phyloP scores from a whole-genome alignment of 176 grass and related monocot species.

The Hordeum marinum region DNA sequence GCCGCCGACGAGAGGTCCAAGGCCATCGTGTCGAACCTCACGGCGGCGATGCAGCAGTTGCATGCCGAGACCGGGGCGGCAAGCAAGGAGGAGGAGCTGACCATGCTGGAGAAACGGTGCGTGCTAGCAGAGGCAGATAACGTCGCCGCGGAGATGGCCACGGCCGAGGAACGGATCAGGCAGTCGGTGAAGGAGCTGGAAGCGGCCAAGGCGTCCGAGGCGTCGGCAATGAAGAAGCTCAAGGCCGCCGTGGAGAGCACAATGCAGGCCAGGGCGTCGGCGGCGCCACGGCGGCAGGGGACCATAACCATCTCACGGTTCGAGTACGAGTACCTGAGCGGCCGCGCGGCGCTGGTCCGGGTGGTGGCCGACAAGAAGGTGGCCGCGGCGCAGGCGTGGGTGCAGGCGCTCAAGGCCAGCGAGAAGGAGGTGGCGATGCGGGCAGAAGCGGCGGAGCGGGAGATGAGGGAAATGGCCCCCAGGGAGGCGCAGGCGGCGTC shows the following conservation, averaged over 20 bases:
- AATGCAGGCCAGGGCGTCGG: conserved; percentile 36
- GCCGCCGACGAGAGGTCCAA: conserved; percentile 50
- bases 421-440: conserved; percentile 61
- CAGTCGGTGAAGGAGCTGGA: conserved; percentile 53
- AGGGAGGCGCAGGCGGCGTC: conserved; percentile 9
- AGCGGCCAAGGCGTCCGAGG: conserved; percentile 55
- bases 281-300: not conserved
- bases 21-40: conserved; percentile 58
- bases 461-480: conserved; percentile 18
- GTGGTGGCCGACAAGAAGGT: conserved; percentile 80
- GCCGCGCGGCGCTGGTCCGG: conserved; percentile 38
- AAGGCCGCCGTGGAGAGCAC: conserved; percentile 43
- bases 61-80: conserved; percentile 42
- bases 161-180: conserved; percentile 26
- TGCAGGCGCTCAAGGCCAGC: conserved; percentile 48
- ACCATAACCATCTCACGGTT: conserved; percentile 66
- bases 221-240: conserved; percentile 56
- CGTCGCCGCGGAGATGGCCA: conserved; percentile 17
- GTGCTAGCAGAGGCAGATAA: conserved; percentile 38
- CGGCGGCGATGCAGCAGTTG: conserved; percentile 59
- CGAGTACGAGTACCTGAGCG: conserved; percentile 80
- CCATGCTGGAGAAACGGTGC: conserved; percentile 37
- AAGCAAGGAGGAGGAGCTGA: conserved; percentile 47
- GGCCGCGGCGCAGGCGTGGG: conserved; percentile 69
- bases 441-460: conserved; percentile 30